Conservation (phyloP, 169 alveolate genomes). For the Plasmodium falciparum region DNA sequence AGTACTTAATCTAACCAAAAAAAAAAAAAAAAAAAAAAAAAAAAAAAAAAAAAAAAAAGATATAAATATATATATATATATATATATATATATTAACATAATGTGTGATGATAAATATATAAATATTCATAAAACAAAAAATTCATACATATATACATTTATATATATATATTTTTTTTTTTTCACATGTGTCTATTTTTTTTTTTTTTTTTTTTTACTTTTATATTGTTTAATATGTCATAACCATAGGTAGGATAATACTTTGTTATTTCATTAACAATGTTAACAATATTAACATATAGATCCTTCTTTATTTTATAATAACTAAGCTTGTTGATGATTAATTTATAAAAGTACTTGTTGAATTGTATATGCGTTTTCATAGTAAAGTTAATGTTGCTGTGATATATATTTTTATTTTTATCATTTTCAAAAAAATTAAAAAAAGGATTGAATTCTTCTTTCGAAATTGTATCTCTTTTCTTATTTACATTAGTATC, state of each 20-base stretch:
- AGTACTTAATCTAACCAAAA: conserved; percentile 39
- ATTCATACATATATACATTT: not conserved
- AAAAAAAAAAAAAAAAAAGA: too few relatives aligned
- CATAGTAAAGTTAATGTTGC: conserved; percentile 49
- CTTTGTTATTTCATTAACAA: conserved; percentile 57
- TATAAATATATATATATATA: too few relatives aligned
- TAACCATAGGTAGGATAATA: conserved; percentile 55
- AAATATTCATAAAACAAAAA: not conserved
- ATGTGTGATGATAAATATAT: not conserved
- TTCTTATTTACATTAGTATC: conserved; percentile 11
- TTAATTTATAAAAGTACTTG: conserved; percentile 61
- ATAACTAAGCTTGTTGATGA: conserved; percentile 40
- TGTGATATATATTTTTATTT: conserved; percentile 66
- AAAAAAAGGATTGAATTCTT: conserved; percentile 70
- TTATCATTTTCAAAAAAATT: conserved; percentile 45
- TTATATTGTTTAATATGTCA: conserved; percentile 51
- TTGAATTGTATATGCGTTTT: conserved; percentile 57
- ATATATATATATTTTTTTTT: not conserved
- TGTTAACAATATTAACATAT: conserved; percentile 21
- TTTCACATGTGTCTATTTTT: not conserved
- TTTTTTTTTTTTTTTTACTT: conserved; percentile 10
- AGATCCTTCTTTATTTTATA: conserved; percentile 43
- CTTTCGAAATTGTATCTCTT: conserved; percentile 11
- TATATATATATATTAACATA: not conserved
- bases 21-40: not conserved